Percentiles rank a stretch among this genome's conserved stretches.
These are phyloP conservation scores for Penicillium pancosmium DNA, from an alignment of 495 filamentous ascomycete genomes.

Conservation along the genomic window DNA sequence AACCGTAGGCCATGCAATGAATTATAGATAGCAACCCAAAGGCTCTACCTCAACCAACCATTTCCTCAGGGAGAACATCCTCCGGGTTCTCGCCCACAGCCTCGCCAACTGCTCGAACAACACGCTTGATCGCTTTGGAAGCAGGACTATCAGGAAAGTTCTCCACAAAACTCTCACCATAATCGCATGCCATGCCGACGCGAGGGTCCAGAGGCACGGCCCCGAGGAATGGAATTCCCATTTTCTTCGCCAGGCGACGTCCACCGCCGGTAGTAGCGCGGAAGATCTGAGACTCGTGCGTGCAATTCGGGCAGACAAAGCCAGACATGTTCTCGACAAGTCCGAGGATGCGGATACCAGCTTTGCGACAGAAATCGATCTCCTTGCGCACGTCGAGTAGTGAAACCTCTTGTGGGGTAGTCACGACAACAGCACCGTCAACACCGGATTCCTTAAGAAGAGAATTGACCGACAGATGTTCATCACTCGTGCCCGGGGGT, in stretches of 20 bases:
- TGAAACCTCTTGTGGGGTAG: constrained; percentile 93
- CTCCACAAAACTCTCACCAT: constrained; percentile 96
- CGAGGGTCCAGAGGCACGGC: constrained; percentile 91
- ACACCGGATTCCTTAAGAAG: constrained; percentile 86
- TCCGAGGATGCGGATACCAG: constrained; percentile 83
- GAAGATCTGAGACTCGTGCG: constrained; percentile 81
- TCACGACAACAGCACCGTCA: constrained; percentile 90
- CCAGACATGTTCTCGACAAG: constrained; percentile 98
- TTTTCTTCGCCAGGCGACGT: constrained; percentile 75
- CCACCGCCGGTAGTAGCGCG: constrained; percentile 90
- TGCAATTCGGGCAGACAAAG: constrained; percentile 92
- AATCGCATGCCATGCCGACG: constrained; percentile 95
- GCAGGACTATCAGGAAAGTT: constrained; percentile 90
- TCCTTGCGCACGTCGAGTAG: constrained; percentile 93
- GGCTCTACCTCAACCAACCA: constrained; percentile 26
- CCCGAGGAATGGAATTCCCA: constrained; percentile 83
- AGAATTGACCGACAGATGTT: constrained; percentile 89
- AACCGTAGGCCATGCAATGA: constrained; percentile 24
- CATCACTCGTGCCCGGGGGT: constrained; percentile 91
- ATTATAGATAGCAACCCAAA: constrained; percentile 2
- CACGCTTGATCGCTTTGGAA: constrained; percentile 70
- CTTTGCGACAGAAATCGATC: constrained; percentile 95
- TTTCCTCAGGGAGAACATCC: constrained; percentile 42
- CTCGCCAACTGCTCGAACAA: constrained; percentile 70
- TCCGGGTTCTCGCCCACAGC: constrained; percentile 61